These are phyloP conservation scores for Aurifilum marmelostoma DNA, from an alignment of 2,329 filamentous ascomycete genomes.

Conservation along the genomic window DNA sequence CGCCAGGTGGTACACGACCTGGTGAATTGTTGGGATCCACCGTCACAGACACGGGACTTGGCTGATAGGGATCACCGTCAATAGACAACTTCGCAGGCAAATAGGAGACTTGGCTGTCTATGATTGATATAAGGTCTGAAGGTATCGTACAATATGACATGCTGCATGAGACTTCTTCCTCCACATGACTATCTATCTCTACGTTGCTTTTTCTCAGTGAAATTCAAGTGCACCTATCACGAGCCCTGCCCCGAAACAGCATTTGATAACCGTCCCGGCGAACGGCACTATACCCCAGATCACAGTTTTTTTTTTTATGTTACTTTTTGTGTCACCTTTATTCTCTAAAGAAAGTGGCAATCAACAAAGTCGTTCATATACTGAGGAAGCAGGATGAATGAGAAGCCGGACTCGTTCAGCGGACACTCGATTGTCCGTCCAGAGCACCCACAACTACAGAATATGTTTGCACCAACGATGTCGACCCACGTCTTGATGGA, in stretches of 20 bases:
- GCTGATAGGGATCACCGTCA: slow-evolving; percentile 26
- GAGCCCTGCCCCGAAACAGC: neutral
- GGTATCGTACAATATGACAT: neutral
- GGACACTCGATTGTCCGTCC: neutral
- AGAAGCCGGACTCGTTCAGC: neutral
- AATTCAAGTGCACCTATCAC: neutral
- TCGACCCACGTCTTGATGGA: neutral
- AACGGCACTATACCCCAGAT: neutral
- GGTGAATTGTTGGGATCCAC: slow-evolving; percentile 18
- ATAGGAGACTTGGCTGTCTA: neutral
- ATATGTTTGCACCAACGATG: neutral
- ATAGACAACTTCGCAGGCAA: slow-evolving; percentile 5
- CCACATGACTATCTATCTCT: no score
- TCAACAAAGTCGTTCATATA: no score
- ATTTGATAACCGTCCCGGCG: neutral
- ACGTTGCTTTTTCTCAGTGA: neutral
- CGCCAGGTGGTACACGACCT: slow-evolving; percentile 13
- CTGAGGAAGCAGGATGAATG: slow-evolving; percentile 12
- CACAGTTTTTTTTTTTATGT: no score
- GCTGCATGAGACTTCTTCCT: neutral
- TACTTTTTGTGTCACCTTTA: neutral
- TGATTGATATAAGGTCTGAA: neutral
- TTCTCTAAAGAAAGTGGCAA: neutral
- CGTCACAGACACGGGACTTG: slow-evolving; percentile 19
- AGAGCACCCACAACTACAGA: slow-evolving; percentile 6